Conservation (phyloP, 2,329 filamentous ascomycete genomes). For the Phoma sp. region DNA sequence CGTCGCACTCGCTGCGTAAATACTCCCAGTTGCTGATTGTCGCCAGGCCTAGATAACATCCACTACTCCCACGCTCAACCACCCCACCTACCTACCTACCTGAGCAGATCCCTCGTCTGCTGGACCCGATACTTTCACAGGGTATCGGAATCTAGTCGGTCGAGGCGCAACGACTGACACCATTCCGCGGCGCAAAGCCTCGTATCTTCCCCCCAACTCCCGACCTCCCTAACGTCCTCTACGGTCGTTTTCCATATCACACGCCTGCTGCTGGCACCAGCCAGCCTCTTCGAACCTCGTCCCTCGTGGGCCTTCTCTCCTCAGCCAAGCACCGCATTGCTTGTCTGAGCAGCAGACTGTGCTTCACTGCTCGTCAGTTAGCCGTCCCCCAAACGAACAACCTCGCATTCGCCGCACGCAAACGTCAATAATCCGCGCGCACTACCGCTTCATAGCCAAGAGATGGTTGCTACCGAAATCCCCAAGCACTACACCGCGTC, state of each 20-base stretch:
- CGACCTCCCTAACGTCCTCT: constrained; percentile 87
- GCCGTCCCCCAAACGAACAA: constrained; percentile 19
- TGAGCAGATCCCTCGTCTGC: constrained; percentile 74
- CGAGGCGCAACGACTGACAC: constrained; percentile 71
- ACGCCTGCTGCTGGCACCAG: constrained; percentile 79
- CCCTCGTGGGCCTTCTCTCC: constrained; percentile 89
- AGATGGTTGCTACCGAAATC: constrained; percentile 84
- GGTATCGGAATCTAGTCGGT: constrained; percentile 83
- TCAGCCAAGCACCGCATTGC: constrained; percentile 91
- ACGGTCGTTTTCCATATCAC: constrained; percentile 63
- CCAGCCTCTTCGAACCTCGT: constrained; percentile 72
- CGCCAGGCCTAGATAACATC: constrained; percentile 71
- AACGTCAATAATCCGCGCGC: constrained; percentile 26
- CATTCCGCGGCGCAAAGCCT: constrained; percentile 85
- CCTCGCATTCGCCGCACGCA: constrained; percentile 13
- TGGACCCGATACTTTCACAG: constrained; percentile 81
- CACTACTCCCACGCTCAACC: constrained; percentile 48
- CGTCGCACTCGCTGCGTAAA: too few relatives aligned
- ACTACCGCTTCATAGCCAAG: constrained; percentile 48
- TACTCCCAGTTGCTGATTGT: constrained; percentile 16
- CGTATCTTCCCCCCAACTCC: constrained; percentile 80
- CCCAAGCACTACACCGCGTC: constrained; percentile 83
- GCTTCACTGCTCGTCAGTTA: constrained; percentile 68
- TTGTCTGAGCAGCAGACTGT: constrained; percentile 98
- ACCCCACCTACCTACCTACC: constrained; percentile 30